These are phyloP conservation scores for Apocynum venetum DNA, from an alignment of 257 asterid genomes.

Conservation along the genomic window DNA sequence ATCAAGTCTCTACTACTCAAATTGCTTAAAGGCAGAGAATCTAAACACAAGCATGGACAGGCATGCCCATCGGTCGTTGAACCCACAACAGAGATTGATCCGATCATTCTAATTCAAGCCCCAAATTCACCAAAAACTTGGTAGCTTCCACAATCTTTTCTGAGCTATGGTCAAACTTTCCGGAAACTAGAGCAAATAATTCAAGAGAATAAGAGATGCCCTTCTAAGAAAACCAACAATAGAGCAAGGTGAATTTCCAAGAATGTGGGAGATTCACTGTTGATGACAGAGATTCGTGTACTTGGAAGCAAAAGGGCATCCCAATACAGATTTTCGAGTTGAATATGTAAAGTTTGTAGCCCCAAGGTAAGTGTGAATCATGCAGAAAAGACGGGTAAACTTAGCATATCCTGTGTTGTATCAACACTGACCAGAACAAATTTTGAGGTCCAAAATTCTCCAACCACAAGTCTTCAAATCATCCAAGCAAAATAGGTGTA, in stretches of 20 bases:
- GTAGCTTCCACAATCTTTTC: neutral
- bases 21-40: slow-evolving; percentile 38
- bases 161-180: neutral
- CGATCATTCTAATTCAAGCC: slow-evolving; percentile 37
- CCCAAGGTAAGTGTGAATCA: slow-evolving; percentile 1
- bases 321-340: slow-evolving; percentile 17
- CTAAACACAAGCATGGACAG: slow-evolving; percentile 46
- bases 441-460: slow-evolving; percentile 45
- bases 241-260: slow-evolving; percentile 25
- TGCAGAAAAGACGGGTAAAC: neutral
- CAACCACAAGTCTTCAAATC: slow-evolving; percentile 25
- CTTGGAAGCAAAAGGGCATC: slow-evolving; percentile 31
- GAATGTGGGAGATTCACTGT: slow-evolving; percentile 28
- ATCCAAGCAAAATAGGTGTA: neutral
- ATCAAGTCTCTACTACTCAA: slow-evolving; percentile 39
- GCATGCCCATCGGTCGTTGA: slow-evolving; percentile 46
- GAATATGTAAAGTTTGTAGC: slow-evolving; percentile 9
- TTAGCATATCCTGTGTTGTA: neutral
- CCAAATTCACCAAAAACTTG: neutral
- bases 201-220: slow-evolving; percentile 18
- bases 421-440: slow-evolving; percentile 38
- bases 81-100: slow-evolving; percentile 49
- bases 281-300: slow-evolving; percentile 24
- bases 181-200: neutral
- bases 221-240: slow-evolving; percentile 15